Evolutionary conservation across 75 land plant species (phyloP), one percentile per base, ranked within the genome.

Genomic region (Selaginella tamariscina): DNA sequence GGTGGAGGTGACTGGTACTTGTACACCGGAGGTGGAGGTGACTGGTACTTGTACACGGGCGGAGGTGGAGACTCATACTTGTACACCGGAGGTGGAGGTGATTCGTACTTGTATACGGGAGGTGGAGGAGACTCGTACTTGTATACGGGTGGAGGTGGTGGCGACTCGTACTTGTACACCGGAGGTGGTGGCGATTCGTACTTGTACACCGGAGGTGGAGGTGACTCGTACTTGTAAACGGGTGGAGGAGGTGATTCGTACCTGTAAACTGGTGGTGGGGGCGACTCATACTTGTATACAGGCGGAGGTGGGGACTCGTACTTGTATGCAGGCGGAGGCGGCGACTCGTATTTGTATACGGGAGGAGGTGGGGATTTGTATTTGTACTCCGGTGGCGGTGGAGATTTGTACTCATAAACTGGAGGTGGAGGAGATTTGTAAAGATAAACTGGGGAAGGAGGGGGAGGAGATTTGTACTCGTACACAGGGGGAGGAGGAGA

Each of bases 1-100:
- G 62, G 62, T 9, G 62, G 62, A 39, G 49, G 62, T 9, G 62
- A 59, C 62, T 59, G 9, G 62, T 59, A 59, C 26, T 23, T 21
- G 26, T 59, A 59, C 23, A 21, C n/a, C 8, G 62, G 62, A 2
- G 62, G 62, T 23, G 62, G 62, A 8, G 62, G 62, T 5, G 62
- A 59, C 21, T 59, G 9, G 26, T 59, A 59, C 62, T 23, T 23
- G n/a, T 59, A 59, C 23, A 21, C n/a, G 5, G 62, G 62, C 8
- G 62, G 62, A 21, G 62, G 62, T 2, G 62, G 62, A 5, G 62
- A 26, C 23, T 21, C 27, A 59, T 59, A 21, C 62, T 59, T 59
- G 62, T 59, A 59, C 21, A n/a, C 18, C 8, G 23, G 26, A 9
- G 62, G 62, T 5, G 62, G 62, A 8, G 62, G 62, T 23, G 62